phyloP scores from a whole-genome alignment of 2,329 filamentous ascomycete species.

The Claviceps monticola region DNA sequence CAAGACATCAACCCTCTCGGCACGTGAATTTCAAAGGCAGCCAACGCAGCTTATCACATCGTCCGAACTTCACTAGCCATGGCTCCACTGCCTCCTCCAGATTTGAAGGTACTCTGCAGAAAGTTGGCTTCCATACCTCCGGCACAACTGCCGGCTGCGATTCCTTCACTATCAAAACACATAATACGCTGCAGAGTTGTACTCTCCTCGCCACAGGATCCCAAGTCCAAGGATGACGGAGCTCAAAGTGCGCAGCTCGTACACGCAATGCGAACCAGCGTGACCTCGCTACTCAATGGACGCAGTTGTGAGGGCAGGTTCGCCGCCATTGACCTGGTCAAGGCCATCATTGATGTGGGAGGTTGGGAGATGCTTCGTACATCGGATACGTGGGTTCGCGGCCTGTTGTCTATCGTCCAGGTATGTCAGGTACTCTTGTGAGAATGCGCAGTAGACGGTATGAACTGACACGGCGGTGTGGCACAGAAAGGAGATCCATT shows the following conservation, averaged over 20 bases:
- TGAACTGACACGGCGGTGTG: slow-evolving; percentile 9
- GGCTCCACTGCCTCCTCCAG: slow-evolving; percentile 25
- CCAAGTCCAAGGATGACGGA: slow-evolving; percentile 44
- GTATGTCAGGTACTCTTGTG: slow-evolving; percentile 25
- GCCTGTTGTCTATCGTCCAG: slow-evolving; percentile 60
- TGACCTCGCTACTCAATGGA: slow-evolving; percentile 67
- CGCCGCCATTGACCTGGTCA: slow-evolving; percentile 63
- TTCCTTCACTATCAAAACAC: slow-evolving; percentile 53
- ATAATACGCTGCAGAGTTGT: slow-evolving; percentile 42
- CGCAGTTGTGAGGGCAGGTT: slow-evolving; percentile 62
- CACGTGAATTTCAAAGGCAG: neutral
- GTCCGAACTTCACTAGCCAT: neutral
- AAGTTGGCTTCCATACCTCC: slow-evolving; percentile 58
- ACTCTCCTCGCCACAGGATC: slow-evolving; percentile 49
- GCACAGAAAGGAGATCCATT: slow-evolving; percentile 62
- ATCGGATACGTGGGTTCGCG: slow-evolving; percentile 61
- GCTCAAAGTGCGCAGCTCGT: slow-evolving; percentile 57
- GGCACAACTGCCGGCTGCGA: slow-evolving; percentile 59
- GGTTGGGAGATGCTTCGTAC: slow-evolving; percentile 70
- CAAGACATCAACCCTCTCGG: neutral
- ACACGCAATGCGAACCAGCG: slow-evolving; percentile 68
- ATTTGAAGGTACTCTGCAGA: slow-evolving; percentile 51
- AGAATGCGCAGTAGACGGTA: neutral
- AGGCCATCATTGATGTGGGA: slow-evolving; percentile 67
- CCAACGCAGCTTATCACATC: neutral